Conservation (phyloP, 2,329 filamentous ascomycete genomes). For the Trichoderma sp. region DNA sequence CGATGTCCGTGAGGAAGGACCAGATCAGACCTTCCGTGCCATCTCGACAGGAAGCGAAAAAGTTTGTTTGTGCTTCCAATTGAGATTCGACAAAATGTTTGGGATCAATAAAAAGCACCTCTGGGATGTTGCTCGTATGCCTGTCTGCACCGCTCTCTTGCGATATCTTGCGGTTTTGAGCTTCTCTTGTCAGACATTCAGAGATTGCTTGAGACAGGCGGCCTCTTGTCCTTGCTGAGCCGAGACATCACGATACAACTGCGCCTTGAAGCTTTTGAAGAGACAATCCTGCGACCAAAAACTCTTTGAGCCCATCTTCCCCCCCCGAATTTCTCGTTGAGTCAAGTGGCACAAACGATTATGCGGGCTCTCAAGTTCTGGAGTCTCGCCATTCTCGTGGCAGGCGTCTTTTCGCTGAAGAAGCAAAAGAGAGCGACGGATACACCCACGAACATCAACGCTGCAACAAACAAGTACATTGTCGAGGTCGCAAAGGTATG, state of each 20-base stretch:
- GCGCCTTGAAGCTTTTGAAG: too few relatives aligned
- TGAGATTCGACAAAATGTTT: not conserved
- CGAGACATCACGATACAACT: not conserved
- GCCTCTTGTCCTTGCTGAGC: not conserved
- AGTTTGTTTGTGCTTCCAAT: not conserved
- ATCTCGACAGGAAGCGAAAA: not conserved
- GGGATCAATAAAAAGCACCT: not conserved
- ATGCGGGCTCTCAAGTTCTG: constrained; percentile 11
- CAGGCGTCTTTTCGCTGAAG: not conserved
- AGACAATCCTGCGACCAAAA: not conserved
- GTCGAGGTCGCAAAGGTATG: constrained; percentile 24
- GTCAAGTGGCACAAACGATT: not conserved
- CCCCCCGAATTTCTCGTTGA: not conserved
- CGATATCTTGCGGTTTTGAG: not conserved
- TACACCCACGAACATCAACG: not conserved
- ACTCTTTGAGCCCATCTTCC: not conserved
- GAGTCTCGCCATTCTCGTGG: not conserved
- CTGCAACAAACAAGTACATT: constrained; percentile 27
- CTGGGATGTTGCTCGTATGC: not conserved
- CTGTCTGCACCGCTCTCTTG: not conserved
- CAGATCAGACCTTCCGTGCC: not conserved
- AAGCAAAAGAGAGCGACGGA: not conserved
- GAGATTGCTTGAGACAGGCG: not conserved
- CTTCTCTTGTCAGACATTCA: not conserved
- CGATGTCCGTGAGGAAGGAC: constrained; percentile 4